Evolutionary conservation across 2,329 filamentous ascomycete genomes (phyloP).

Genomic region (Cytospora paraplurivora): DNA sequence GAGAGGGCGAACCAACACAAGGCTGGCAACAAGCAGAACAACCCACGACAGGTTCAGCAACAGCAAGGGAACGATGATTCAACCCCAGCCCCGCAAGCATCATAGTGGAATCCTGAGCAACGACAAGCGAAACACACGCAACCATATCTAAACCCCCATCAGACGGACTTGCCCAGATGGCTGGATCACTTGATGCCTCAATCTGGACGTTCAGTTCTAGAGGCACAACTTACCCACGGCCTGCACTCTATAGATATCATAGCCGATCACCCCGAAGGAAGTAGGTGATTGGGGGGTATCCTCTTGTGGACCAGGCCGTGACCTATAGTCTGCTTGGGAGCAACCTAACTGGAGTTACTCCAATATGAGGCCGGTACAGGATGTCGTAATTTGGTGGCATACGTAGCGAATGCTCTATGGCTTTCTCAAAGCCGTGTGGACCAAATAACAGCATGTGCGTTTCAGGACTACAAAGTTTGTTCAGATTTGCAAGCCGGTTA

Average conservation of each 20-base stretch:
- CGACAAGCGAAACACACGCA: background rate
- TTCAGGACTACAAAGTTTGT: constrained; percentile 15
- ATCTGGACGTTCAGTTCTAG: background rate
- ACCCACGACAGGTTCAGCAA: constrained; percentile 34
- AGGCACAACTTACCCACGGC: background rate
- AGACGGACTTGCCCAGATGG: background rate
- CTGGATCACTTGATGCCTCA: background rate
- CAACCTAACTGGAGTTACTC: background rate
- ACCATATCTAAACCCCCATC: background rate
- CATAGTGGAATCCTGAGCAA: constrained; percentile 13
- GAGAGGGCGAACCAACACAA: constrained; percentile 67
- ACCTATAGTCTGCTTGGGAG: background rate
- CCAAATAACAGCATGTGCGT: constrained; percentile 19
- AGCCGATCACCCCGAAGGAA: background rate
- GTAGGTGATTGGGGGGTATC: background rate
- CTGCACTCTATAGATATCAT: background rate
- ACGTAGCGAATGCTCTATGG: constrained; percentile 16
- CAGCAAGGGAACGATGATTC: constrained; percentile 26
- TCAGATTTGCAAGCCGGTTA: constrained; percentile 18
- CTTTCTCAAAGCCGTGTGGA: constrained; percentile 14
- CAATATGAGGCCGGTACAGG: background rate
- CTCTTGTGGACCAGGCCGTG: background rate
- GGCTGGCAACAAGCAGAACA: constrained; percentile 39
- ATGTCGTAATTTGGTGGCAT: constrained; percentile 3
- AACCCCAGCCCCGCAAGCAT: constrained; percentile 9